Evolutionary conservation across 2,329 filamentous ascomycete species (phyloP).

Genomic region (Penicillium concentricum): DNA sequence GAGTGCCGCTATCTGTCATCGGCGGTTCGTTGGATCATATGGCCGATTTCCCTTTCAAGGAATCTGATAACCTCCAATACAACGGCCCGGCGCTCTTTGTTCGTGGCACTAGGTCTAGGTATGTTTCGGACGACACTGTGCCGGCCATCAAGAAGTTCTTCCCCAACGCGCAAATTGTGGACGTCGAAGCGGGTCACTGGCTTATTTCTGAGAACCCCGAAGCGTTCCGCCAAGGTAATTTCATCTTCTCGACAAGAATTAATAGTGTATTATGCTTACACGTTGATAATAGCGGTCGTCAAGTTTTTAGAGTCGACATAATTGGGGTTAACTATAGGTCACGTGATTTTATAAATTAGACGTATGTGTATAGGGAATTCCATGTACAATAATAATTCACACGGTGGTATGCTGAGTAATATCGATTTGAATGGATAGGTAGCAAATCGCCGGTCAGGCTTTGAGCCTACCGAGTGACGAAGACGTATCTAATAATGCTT

Average conservation of each 20-base stretch:
- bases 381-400: not conserved
- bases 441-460: not conserved
- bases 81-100: constrained; percentile 79
- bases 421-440: not conserved
- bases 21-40: constrained; percentile 68
- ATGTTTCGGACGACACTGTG: constrained; percentile 41
- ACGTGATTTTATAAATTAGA: not conserved
- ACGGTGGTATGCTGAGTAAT: not conserved
- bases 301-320: constrained; percentile 31
- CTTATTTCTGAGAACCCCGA: constrained; percentile 47
- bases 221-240: constrained; percentile 40
- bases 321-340: not conserved
- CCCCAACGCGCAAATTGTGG: constrained; percentile 40
- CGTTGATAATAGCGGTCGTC: constrained; percentile 29
- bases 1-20: constrained; percentile 73
- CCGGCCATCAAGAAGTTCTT: constrained; percentile 45
- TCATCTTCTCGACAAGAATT: not conserved
- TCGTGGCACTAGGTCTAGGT: constrained; percentile 41
- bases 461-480: not conserved
- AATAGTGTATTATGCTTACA: constrained; percentile 9
- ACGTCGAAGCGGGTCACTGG: constrained; percentile 47
- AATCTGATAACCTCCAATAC: constrained; percentile 67
- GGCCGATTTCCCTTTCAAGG: constrained; percentile 83
- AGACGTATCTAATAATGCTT: not conserved
- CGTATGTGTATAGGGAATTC: not conserved